Conservation (phyloP, 352 stramenopile genomes). For the Pythium sukuiense region DNA sequence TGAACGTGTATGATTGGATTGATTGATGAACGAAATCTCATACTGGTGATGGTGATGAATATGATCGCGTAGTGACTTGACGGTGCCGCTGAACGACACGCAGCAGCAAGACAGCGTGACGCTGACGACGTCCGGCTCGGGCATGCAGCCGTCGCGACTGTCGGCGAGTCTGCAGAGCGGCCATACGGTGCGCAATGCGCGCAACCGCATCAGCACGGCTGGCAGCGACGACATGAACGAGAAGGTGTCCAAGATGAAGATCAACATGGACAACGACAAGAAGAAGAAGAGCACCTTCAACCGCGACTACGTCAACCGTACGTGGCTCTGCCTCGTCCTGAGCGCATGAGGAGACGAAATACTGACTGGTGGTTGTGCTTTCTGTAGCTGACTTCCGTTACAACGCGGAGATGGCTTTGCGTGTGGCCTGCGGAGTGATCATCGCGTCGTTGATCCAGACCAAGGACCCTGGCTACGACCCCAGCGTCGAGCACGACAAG, state of each 20-base stretch:
- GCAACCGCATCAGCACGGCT: constrained; percentile 46
- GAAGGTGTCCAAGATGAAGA: constrained; percentile 67
- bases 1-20: background rate
- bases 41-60: background rate
- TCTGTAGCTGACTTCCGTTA: constrained; percentile 60
- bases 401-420: constrained; percentile 69
- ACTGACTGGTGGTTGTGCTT: constrained; percentile 2
- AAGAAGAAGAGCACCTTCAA: constrained; percentile 58
- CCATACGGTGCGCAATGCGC: constrained; percentile 23
- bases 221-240: constrained; percentile 62
- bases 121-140: background rate
- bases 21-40: background rate
- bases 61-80: constrained; percentile 27
- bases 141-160: background rate
- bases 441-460: constrained; percentile 74
- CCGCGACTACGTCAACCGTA: constrained; percentile 51
- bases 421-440: constrained; percentile 64
- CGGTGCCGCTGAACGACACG: constrained; percentile 34
- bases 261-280: constrained; percentile 55
- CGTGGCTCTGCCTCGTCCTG: constrained; percentile 19
- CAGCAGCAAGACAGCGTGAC: constrained; percentile 11
- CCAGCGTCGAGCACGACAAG: constrained; percentile 44
- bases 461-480: constrained; percentile 46
- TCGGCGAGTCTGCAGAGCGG: constrained; percentile 28
- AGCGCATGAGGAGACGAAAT: background rate